phyloP scores from a whole-genome alignment of 2,329 filamentous ascomycete species.

The Neofusicoccum parvum region DNA sequence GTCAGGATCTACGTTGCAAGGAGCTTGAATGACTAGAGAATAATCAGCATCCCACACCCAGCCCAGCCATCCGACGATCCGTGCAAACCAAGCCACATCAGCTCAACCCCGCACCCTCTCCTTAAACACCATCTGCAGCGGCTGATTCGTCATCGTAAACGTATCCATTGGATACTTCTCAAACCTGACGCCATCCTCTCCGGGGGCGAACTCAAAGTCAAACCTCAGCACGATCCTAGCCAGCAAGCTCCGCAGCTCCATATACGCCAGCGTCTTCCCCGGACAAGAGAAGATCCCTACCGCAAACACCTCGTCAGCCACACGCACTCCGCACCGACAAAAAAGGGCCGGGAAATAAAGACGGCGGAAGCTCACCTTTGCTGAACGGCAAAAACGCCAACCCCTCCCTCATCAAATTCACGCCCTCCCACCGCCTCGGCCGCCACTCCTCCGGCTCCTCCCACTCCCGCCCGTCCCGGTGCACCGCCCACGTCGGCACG shows the following conservation, averaged over 20 bases:
- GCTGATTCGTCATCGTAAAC: constrained; percentile 30
- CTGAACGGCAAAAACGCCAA: constrained; percentile 17
- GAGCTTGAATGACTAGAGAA: too few relatives aligned
- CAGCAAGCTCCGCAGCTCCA: constrained; percentile 27
- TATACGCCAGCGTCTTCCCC: constrained; percentile 28
- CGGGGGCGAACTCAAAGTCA: constrained; percentile 27
- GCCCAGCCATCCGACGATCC: too few relatives aligned
- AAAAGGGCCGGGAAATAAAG: too few relatives aligned
- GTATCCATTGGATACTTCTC: constrained; percentile 9
- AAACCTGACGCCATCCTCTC: constrained; percentile 29
- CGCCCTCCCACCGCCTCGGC: constrained; percentile 18
- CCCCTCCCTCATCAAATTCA: not conserved
- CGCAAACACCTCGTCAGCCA: too few relatives aligned
- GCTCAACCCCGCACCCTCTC: not conserved
- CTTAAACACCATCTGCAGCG: constrained; percentile 31
- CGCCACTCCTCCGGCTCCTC: not conserved
- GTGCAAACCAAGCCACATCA: not conserved
- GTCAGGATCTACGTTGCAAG: too few relatives aligned
- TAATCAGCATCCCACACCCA: not conserved
- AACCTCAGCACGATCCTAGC: constrained; percentile 28
- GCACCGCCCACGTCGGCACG: constrained; percentile 27
- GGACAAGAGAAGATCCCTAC: constrained; percentile 26
- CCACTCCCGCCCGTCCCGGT: constrained; percentile 15
- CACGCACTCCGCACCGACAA: too few relatives aligned
- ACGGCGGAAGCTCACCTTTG: not conserved